These are phyloP conservation scores for Dillenia suffruticosa DNA, from an alignment of 164 flowering plant species.

Conservation along the genomic window DNA sequence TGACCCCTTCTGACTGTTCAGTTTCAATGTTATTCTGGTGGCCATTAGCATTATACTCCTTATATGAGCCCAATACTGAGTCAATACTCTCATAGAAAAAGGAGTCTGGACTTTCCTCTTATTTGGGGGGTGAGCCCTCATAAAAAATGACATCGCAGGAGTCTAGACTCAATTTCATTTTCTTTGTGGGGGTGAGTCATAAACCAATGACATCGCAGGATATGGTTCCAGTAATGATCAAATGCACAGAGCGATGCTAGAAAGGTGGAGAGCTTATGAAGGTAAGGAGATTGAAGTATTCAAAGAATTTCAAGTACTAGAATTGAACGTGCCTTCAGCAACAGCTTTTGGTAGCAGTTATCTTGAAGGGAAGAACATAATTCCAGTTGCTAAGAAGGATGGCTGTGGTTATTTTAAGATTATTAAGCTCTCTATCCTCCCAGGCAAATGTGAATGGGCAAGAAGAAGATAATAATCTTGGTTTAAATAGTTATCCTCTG, in stretches of 20 bases:
- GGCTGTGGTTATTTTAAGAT: conserved; percentile 5
- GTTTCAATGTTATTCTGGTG: no score
- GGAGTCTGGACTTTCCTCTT: no score
- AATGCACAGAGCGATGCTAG: conserved; percentile 9
- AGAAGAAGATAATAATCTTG: conserved; percentile 1
- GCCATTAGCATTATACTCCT: no score
- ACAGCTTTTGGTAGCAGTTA: conserved; percentile 18
- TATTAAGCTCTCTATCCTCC: conserved; percentile 1
- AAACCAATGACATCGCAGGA: background rate
- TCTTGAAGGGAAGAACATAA: conserved; percentile 8
- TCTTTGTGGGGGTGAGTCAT: no score
- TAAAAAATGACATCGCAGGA: no score
- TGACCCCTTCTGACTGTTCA: background rate
- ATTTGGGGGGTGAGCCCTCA: no score
- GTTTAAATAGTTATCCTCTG: background rate
- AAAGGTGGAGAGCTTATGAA: conserved; percentile 6
- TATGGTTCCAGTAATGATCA: conserved; percentile 14
- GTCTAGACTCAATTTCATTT: no score
- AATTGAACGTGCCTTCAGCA: conserved; percentile 13
- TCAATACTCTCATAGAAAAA: no score
- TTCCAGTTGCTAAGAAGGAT: conserved; percentile 11
- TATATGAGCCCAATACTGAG: no score
- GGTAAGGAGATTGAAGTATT: conserved; percentile 14
- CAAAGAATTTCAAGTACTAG: conserved; percentile 10
- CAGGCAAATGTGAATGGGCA: conserved; percentile 12